phyloP scores from a whole-genome alignment of 106 monocot species.

The Acorus calamus region DNA sequence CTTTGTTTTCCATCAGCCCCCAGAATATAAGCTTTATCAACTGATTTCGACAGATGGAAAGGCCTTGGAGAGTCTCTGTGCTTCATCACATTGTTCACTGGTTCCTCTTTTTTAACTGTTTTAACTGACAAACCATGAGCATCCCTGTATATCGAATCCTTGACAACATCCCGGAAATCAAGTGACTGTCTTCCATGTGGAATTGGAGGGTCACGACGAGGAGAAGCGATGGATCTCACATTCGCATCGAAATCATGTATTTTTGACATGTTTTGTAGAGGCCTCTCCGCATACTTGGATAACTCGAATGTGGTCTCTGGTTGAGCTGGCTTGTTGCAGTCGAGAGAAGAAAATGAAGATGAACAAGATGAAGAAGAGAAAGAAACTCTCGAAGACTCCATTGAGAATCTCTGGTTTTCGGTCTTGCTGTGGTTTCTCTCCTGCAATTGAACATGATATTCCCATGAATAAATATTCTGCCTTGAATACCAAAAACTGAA shows the following conservation, averaged over 20 bases:
- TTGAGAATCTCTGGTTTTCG: constrained; percentile 52
- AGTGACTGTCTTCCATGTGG: constrained; percentile 23
- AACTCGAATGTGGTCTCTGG: constrained; percentile 28
- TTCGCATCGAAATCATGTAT: constrained; percentile 16
- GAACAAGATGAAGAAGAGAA: constrained; percentile 69
- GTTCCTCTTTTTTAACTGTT: constrained; percentile 25
- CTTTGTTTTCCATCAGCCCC: constrained; percentile 21
- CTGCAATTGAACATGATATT: constrained; percentile 13
- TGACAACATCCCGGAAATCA: constrained; percentile 69
- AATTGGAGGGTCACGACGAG: not conserved
- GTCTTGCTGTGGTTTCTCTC: constrained; percentile 49
- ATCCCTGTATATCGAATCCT: constrained; percentile 64
- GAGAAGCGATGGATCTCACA: constrained; percentile 8
- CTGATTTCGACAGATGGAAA: constrained; percentile 23
- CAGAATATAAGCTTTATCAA: constrained; percentile 17
- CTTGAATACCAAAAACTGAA: not conserved
- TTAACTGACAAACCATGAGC: constrained; percentile 28
- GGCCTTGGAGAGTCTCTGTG: constrained; percentile 57
- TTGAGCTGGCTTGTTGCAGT: constrained; percentile 46
- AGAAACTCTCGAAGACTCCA: constrained; percentile 57
- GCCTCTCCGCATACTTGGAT: constrained; percentile 26
- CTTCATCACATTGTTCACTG: constrained; percentile 23
- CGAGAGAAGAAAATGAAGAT: constrained; percentile 73
- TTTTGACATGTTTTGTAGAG: constrained; percentile 22
- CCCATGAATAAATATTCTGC: not conserved